Conservation (phyloP, 2,329 filamentous ascomycete genomes). For the Claviceps sp. region DNA sequence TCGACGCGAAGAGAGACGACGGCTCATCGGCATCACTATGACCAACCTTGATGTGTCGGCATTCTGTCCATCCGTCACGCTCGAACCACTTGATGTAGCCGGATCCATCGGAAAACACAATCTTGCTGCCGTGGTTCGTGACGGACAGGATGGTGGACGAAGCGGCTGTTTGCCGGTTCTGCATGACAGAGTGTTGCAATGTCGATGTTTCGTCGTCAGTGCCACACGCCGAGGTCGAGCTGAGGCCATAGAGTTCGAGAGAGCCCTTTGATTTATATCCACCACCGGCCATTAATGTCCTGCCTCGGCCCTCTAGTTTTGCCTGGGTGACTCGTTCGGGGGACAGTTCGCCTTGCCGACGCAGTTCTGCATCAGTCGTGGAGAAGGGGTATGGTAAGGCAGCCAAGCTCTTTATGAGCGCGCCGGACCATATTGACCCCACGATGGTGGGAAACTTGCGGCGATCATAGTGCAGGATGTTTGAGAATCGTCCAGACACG, state of each 20-base stretch:
- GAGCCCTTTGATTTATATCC: constrained; percentile 88
- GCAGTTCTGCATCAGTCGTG: constrained; percentile 44
- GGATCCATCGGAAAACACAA: constrained; percentile 74
- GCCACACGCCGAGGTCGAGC: constrained; percentile 14
- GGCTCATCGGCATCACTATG: constrained; percentile 35
- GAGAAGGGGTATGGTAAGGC: constrained; percentile 57
- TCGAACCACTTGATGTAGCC: constrained; percentile 87
- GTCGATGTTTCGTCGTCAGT: constrained; percentile 12
- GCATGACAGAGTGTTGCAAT: constrained; percentile 38
- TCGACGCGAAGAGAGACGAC: constrained; percentile 36
- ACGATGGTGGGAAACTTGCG: constrained; percentile 69
- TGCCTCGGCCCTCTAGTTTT: constrained; percentile 38
- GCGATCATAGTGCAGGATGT: constrained; percentile 78
- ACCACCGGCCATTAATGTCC: constrained; percentile 68
- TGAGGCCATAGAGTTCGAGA: constrained; percentile 69
- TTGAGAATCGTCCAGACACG: constrained; percentile 78
- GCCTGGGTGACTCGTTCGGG: constrained; percentile 37
- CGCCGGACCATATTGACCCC: constrained; percentile 73
- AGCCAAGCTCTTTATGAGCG: constrained; percentile 59
- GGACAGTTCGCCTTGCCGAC: constrained; percentile 41
- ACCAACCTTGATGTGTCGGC: constrained; percentile 40
- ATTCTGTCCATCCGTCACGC: constrained; percentile 58
- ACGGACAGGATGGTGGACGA: constrained; percentile 72
- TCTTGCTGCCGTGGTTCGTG: constrained; percentile 63
- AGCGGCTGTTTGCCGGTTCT: constrained; percentile 75